Percentiles rank a stretch among this genome's conserved stretches.
phyloP scores from a whole-genome alignment of 2,329 filamentous ascomycete species.

The Sarocladiaceae sp. region DNA sequence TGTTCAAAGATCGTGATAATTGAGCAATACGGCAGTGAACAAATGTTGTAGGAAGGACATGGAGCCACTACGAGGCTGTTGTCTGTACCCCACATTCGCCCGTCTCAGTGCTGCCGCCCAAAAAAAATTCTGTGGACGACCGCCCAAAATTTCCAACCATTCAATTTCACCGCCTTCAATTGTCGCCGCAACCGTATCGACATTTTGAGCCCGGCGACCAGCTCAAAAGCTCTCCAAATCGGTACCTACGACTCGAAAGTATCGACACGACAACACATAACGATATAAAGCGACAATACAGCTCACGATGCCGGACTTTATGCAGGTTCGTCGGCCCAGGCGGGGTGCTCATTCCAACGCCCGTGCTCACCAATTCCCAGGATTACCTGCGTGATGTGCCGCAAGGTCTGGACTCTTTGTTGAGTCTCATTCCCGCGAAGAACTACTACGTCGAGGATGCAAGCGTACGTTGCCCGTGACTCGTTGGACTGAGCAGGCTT shows the following conservation, averaged over 20 bases:
- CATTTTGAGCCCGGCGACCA: not conserved
- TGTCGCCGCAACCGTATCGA: not conserved
- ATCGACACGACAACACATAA: not conserved
- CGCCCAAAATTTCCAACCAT: constrained; percentile 6
- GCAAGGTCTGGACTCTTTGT: constrained; percentile 78
- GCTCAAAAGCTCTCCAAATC: not conserved
- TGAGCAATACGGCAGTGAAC: not conserved
- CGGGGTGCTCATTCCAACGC: not conserved
- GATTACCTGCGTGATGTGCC: constrained; percentile 56
- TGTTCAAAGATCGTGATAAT: too few species aligned
- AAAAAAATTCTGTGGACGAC: constrained; percentile 8
- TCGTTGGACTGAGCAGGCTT: not conserved
- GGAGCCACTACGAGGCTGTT: not conserved
- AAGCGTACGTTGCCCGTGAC: constrained; percentile 53
- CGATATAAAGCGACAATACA: not conserved
- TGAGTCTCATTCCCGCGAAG: constrained; percentile 86
- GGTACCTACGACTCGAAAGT: not conserved
- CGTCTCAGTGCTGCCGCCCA: constrained; percentile 6
- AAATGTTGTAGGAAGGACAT: not conserved
- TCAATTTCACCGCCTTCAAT: constrained; percentile 8
- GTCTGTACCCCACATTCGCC: constrained; percentile 6
- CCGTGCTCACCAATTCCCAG: constrained; percentile 25
- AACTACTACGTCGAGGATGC: constrained; percentile 86
- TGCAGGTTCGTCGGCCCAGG: constrained; percentile 5
- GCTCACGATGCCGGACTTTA: constrained; percentile 9